A percentile compares a stretch with the other conserved stretches of the same genome.
phyloP scores from a whole-genome alignment of 352 stramenopile genomes.

The Phytophthora macrochlamydospora region DNA sequence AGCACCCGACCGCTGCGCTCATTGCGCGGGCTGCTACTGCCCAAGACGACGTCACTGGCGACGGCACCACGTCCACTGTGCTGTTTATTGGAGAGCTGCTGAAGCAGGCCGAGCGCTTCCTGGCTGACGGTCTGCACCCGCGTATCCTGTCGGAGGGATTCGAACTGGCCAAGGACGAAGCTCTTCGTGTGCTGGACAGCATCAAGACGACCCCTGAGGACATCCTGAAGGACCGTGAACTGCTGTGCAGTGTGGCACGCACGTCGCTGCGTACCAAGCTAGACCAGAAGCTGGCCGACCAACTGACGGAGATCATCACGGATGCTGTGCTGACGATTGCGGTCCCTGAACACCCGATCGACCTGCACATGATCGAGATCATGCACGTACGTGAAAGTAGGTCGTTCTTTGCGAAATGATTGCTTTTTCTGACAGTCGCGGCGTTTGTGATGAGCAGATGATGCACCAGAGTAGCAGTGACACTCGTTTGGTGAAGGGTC shows the following conservation, averaged over 20 bases:
- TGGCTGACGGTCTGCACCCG: slow-evolving; percentile 97
- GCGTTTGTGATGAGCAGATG: slow-evolving; percentile 76
- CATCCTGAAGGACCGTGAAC: slow-evolving; percentile 94
- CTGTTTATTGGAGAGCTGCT: slow-evolving; percentile 98
- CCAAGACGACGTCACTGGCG: slow-evolving; percentile 95
- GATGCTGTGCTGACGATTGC: slow-evolving; percentile 96
- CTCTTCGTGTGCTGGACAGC: slow-evolving; percentile 93
- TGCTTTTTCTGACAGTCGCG: not conserved
- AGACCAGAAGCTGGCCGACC: slow-evolving; percentile 92
- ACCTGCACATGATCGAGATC: slow-evolving; percentile 99
- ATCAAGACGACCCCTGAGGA: slow-evolving; percentile 88
- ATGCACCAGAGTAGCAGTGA: slow-evolving; percentile 95
- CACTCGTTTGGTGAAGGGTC: slow-evolving; percentile 93
- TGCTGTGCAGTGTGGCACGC: slow-evolving; percentile 93
- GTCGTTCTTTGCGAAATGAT: not conserved
- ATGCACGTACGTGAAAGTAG: slow-evolving; percentile 88
- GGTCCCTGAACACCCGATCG: slow-evolving; percentile 84
- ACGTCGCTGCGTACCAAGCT: slow-evolving; percentile 99
- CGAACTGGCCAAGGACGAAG: slow-evolving; percentile 96
- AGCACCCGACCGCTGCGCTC: slow-evolving; percentile 98
- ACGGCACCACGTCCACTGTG: slow-evolving; percentile 98
- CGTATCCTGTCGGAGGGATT: slow-evolving; percentile 98
- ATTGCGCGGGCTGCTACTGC: slow-evolving; percentile 98
- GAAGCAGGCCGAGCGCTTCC: slow-evolving; percentile 97
- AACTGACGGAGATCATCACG: slow-evolving; percentile 97